Evolutionary conservation across 208 protist genomes (phyloP).

Genomic region (Trypanosoma lewisi): DNA sequence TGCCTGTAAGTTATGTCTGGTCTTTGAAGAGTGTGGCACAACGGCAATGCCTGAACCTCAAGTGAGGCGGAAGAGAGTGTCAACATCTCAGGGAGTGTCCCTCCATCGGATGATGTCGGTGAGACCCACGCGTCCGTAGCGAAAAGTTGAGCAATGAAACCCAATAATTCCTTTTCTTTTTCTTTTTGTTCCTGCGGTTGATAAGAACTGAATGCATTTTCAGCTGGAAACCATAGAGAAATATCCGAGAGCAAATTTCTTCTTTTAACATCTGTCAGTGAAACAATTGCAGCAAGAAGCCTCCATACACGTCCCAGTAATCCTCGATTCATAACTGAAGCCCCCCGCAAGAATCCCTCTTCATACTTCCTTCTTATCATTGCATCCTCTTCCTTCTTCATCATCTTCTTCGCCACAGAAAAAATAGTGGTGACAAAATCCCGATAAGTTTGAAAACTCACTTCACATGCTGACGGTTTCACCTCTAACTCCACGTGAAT

Average conservation of each 20-base stretch:
- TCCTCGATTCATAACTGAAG: not conserved
- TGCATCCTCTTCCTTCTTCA: not conserved
- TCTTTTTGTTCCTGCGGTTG: not conserved
- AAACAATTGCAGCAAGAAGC: not conserved
- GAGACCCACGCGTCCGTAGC: conserved; percentile 15
- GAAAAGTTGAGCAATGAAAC: conserved; percentile 19
- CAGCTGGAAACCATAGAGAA: conserved; percentile 12
- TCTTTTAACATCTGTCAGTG: not conserved
- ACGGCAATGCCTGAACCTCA: conserved; percentile 6
- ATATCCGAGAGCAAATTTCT: not conserved
- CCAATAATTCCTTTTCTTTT: not conserved
- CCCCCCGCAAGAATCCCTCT: not conserved
- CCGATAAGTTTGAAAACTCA: not conserved
- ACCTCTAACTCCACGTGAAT: conserved; percentile 1
- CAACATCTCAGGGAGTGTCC: conserved; percentile 4
- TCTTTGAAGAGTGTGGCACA: conserved; percentile 13
- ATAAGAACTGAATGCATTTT: not conserved
- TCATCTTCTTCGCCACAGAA: not conserved
- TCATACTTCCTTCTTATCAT: not conserved
- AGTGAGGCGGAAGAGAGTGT: conserved; percentile 8
- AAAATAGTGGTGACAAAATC: conserved; percentile 1
- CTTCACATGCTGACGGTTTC: not conserved
- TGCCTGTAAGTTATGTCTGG: conserved; percentile 2
- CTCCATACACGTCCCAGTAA: conserved; percentile 17
- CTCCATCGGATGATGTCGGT: not conserved